Percentiles rank a stretch among this genome's conserved stretches.
These are phyloP conservation scores for Sclerotinia subarctica DNA, from an alignment of 2,329 filamentous ascomycete species.

Conservation along the genomic window DNA sequence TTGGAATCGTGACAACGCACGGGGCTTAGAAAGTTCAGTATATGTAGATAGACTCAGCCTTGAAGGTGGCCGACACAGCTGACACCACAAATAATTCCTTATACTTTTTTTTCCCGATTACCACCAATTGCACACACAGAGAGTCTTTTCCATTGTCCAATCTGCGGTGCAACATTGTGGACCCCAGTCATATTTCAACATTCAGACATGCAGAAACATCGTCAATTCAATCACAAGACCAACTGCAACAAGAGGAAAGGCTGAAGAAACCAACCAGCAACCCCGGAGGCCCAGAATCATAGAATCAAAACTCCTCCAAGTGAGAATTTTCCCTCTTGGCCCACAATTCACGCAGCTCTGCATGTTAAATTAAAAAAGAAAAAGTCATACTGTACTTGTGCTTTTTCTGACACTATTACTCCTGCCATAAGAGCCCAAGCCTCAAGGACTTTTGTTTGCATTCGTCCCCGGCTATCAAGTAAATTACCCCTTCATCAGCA, in stretches of 20 bases:
- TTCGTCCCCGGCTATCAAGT: background rate
- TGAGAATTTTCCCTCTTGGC: conserved; percentile 13
- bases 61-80: conserved; percentile 17
- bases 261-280: conserved; percentile 13
- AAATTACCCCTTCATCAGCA: conserved; percentile 19
- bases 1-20: conserved; percentile 18
- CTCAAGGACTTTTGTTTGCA: background rate
- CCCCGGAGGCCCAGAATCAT: conserved; percentile 6
- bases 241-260: conserved; percentile 19
- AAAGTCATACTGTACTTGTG: background rate
- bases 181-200: background rate
- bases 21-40: conserved; percentile 11
- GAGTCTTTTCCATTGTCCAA: conserved; percentile 8
- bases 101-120: background rate
- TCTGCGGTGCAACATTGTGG: conserved; percentile 18
- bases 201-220: conserved; percentile 17
- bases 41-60: conserved; percentile 21
- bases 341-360: conserved; percentile 14
- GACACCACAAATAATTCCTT: background rate
- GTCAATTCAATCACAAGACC: conserved; percentile 16
- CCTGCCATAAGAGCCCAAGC: conserved; percentile 15
- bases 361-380: background rate
- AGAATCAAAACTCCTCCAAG: background rate
- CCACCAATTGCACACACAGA: background rate
- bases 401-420: background rate